Evolutionary conservation across 2,329 filamentous ascomycete genomes (phyloP), one percentile per base, ranked within the genome.

Genomic region (Phaeomoniella chlamydospora): DNA sequence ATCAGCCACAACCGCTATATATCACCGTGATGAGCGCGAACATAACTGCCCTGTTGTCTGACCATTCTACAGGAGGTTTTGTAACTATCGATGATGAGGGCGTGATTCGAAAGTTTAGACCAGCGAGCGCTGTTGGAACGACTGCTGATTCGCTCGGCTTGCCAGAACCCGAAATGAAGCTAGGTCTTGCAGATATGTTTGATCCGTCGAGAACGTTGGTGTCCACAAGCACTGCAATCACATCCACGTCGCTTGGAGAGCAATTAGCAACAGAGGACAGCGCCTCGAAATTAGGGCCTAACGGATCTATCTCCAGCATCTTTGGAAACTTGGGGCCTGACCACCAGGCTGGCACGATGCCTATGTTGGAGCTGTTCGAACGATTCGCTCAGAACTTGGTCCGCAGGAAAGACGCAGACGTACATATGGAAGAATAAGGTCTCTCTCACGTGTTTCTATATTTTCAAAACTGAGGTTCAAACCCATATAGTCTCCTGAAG

Each of bases 21-120:
- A 62, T 73, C 41, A 63, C 60, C 17, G 69, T 72, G 6, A 43
- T 63, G 6, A 62, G 71, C 3, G 64, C 68, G 38, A 59, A 73
- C 15, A 71, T 85, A 9, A 72, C 80, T 15, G 74, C 78, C 10
- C 57, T 94, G 2, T 61, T 84, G 2, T 68, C 82, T 3, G 68
- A 73, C 14, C 63, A 69, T 10, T 67, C 67, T 14, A 72, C 74
- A 2, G 75, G 73, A 32, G 84, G 85, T 3, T 94, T 84, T 53
- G 62, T 90, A 29, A 61, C 79, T 6, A 57, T 94, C 4, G 85
- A 93, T 52, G 69, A 78, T n/a, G 67, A 73, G 0, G 83, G 84
- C 11, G 78, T 82, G 48, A 64, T 93, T 29, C 76, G 74, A 59
- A 52, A 51, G 29, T 41, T 58, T 32, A 46, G 50, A 15, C 15